Evolutionary conservation across 2,329 filamentous ascomycete genomes (phyloP), one percentile per base, ranked within the genome.

Genomic region (Byssothecium circinans): DNA sequence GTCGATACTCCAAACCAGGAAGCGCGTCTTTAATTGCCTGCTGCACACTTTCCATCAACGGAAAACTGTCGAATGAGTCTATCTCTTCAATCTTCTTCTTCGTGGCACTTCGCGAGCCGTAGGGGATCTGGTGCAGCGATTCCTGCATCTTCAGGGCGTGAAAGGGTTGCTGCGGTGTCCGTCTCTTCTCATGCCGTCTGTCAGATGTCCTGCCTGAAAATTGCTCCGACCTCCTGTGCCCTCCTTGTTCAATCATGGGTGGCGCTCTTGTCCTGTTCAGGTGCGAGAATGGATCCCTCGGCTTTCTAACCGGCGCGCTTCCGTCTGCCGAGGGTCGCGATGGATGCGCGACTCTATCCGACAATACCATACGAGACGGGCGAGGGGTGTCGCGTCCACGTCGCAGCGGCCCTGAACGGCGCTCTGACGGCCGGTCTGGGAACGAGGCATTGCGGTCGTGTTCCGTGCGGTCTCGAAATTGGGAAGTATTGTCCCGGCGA

Each of bases 111-210:
- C 84, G 79, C 58, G 83, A 81, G 30, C 82, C 82, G 66, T 96
- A 96, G 0, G 89, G 83, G 4, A 97, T 78, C 2, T 85, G 82
- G 2, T 88, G 77, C 54, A 97, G 76, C 2, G 88, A 80, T 42
- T 85, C 84, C 68, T 96, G 92, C 92, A 97, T 97, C 75, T 95
- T 96, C 70, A 97, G 78, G 4, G 92, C 91, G 68, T 95, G 91
- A 71, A 82, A 87, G 7, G 81, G 72, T 40, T 78, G 76, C 18
- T 76, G 75, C 32, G 49, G 74, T 70, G 52, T 50, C 39, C 58
- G 53, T 43, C 59, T 50, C 47, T 58, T 65, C 34, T 56, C 58
- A 27, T 57, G 50, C 35, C 55, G 41, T 19, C 52, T 35, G 12
- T 42, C 44, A n/a, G 19, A 29, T 34, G 45, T 41, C 36, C 45